A percentile compares a stretch with the other conserved stretches of the same genome.
Conservation (phyloP, 2,329 filamentous ascomycete species). For the Trichoderma breve region DNA sequence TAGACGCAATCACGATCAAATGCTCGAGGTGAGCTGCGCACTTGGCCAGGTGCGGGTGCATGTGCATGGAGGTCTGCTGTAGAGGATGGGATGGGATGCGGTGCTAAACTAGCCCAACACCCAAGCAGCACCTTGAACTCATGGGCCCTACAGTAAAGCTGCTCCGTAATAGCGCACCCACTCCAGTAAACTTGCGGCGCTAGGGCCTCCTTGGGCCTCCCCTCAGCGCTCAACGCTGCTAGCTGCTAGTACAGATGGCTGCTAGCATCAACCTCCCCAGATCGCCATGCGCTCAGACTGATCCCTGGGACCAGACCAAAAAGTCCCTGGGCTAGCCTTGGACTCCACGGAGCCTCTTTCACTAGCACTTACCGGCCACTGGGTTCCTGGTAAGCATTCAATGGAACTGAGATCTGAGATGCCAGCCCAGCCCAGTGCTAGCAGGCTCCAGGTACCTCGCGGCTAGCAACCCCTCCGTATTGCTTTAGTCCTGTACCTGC, state of each 20-base stretch:
- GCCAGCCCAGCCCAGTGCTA: not conserved
- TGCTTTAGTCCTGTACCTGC: not conserved
- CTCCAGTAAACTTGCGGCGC: not conserved
- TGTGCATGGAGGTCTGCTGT: not conserved
- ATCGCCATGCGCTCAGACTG: constrained; percentile 1
- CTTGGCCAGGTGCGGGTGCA: not conserved
- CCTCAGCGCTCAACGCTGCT: not conserved
- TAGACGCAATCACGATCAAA: not conserved
- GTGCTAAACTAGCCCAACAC: not conserved
- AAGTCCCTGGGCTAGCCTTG: not conserved
- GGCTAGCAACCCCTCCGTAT: not conserved
- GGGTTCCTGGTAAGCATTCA: constrained; percentile 13
- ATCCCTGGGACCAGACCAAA: not conserved
- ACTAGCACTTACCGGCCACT: constrained; percentile 5
- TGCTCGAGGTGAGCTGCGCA: not conserved
- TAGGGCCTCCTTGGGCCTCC: not conserved
- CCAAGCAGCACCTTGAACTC: not conserved
- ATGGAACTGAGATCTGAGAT: constrained; percentile 3
- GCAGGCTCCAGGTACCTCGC: not conserved
- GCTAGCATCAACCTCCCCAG: constrained; percentile 9
- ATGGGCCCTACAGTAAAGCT: not conserved
- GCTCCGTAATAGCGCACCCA: not conserved
- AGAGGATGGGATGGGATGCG: not conserved
- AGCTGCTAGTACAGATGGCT: not conserved
- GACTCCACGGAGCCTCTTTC: not conserved